These are phyloP conservation scores for Escovopsis weberi DNA, from an alignment of 2,329 filamentous ascomycete species.

Conservation along the genomic window DNA sequence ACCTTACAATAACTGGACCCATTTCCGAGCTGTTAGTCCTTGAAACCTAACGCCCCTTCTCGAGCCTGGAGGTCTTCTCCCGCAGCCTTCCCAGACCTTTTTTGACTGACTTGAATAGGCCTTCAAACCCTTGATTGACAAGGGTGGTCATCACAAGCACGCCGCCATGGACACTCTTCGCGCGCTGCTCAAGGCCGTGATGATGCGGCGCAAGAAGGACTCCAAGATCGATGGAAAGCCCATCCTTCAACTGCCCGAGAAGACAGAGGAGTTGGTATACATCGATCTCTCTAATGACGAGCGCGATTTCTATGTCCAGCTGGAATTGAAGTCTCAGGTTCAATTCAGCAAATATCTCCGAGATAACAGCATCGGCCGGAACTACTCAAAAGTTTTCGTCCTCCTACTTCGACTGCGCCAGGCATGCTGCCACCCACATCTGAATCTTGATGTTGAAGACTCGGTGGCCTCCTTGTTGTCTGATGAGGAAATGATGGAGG, in stretches of 20 bases:
- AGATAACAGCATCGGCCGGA: slow-evolving; percentile 49
- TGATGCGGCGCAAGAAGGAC: slow-evolving; percentile 70
- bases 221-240: slow-evolving; percentile 68
- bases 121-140: too few species aligned
- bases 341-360: slow-evolving; percentile 66
- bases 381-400: slow-evolving; percentile 67
- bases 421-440: slow-evolving; percentile 32
- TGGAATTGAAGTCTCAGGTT: slow-evolving; percentile 53
- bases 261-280: slow-evolving; percentile 63
- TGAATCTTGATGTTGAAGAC: slow-evolving; percentile 22
- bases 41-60: background rate
- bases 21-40: slow-evolving; percentile 43
- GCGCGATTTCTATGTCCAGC: slow-evolving; percentile 59
- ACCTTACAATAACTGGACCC: slow-evolving; percentile 52
- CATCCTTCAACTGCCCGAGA: slow-evolving; percentile 60
- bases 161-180: slow-evolving; percentile 60
- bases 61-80: slow-evolving; percentile 4
- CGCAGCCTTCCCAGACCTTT: slow-evolving; percentile 27
- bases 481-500: slow-evolving; percentile 36
- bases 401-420: slow-evolving; percentile 72
- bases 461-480: slow-evolving; percentile 22
- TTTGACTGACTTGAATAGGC: slow-evolving; percentile 13
- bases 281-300: slow-evolving; percentile 62
- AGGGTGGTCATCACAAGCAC: slow-evolving; percentile 32
- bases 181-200: slow-evolving; percentile 61